phyloP scores from a whole-genome alignment of 768 basidiomycete species.

The Pulveroboletus sp. region DNA sequence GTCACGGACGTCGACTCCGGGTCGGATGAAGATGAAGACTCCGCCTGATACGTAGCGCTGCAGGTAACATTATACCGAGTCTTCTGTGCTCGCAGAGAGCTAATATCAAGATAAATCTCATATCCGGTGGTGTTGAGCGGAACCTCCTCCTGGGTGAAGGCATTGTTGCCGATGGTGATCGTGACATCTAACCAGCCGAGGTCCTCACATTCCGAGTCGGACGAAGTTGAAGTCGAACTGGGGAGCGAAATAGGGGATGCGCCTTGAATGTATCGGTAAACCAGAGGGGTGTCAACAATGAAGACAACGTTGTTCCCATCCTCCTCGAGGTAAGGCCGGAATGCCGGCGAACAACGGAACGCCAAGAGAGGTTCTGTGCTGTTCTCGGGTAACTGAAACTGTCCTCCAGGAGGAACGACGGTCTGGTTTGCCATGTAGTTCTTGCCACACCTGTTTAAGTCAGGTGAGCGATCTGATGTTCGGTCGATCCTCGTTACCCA shows the following conservation, averaged over 20 bases:
- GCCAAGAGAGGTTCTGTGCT: slow-evolving; percentile 40
- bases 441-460: slow-evolving; percentile 45
- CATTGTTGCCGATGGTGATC: slow-evolving; percentile 29
- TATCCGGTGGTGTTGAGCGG: slow-evolving; percentile 38
- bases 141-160: slow-evolving; percentile 25
- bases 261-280: slow-evolving; percentile 33
- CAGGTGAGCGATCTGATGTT: not conserved
- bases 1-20: too few species aligned
- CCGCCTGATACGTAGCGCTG: slow-evolving; percentile 26
- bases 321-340: slow-evolving; percentile 46
- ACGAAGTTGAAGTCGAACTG: not conserved
- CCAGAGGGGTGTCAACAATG: slow-evolving; percentile 39
- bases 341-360: slow-evolving; percentile 45
- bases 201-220: not conserved
- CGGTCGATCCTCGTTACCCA: not conserved
- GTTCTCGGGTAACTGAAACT: slow-evolving; percentile 36
- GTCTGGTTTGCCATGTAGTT: slow-evolving; percentile 42
- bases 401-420: slow-evolving; percentile 44
- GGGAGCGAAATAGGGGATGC: slow-evolving; percentile 30
- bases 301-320: slow-evolving; percentile 30
- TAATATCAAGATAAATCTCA: slow-evolving; percentile 35
- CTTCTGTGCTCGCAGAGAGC: slow-evolving; percentile 26
- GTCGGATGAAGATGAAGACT: too few species aligned
- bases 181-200: slow-evolving; percentile 26
- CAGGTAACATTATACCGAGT: slow-evolving; percentile 35